Percentiles rank a stretch among this genome's conserved stretches.
Evolutionary conservation across 2,329 filamentous ascomycete species (phyloP).

Genomic region (Chaetomium globosum): DNA sequence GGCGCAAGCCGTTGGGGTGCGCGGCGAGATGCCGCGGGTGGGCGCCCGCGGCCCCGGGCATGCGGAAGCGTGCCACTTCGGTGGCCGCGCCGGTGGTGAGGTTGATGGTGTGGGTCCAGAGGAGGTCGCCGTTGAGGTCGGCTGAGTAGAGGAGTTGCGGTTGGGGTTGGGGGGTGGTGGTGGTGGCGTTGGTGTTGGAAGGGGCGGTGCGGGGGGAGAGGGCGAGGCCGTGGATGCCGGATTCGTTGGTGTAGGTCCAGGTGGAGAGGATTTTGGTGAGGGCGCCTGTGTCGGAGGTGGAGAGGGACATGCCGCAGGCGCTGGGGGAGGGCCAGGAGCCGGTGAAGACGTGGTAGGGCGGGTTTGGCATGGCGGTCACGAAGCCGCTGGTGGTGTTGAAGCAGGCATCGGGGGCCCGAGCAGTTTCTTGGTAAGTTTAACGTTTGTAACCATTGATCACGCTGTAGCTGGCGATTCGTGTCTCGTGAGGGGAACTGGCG

Average conservation of each 20-base stretch:
- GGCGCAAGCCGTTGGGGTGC: not conserved
- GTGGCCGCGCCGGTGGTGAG: constrained; percentile 16
- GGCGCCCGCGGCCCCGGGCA: constrained; percentile 4
- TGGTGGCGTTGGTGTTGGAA: not conserved
- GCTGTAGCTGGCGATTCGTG: constrained; percentile 25
- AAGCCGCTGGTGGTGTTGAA: constrained; percentile 29
- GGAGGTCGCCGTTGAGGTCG: constrained; percentile 30
- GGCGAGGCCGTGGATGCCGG: constrained; percentile 34
- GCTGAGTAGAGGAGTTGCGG: constrained; percentile 31
- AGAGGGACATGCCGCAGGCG: constrained; percentile 33
- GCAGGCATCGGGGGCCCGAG: constrained; percentile 21
- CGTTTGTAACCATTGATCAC: constrained; percentile 17
- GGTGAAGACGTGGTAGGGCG: constrained; percentile 30
- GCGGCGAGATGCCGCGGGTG: constrained; percentile 8
- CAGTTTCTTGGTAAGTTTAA: constrained; percentile 25
- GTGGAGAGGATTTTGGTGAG: constrained; percentile 19
- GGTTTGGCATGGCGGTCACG: constrained; percentile 19
- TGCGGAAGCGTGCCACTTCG: constrained; percentile 5
- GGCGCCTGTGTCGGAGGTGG: constrained; percentile 24
- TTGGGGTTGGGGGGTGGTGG: not conserved
- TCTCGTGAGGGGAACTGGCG: constrained; percentile 23
- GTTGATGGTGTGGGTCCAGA: constrained; percentile 35
- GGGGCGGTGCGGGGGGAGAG: constrained; percentile 14
- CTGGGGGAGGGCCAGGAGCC: constrained; percentile 29
- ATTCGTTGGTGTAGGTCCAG: constrained; percentile 28